phyloP scores from a whole-genome alignment of 148 eudicot genomes.

The Drosera capensis region DNA sequence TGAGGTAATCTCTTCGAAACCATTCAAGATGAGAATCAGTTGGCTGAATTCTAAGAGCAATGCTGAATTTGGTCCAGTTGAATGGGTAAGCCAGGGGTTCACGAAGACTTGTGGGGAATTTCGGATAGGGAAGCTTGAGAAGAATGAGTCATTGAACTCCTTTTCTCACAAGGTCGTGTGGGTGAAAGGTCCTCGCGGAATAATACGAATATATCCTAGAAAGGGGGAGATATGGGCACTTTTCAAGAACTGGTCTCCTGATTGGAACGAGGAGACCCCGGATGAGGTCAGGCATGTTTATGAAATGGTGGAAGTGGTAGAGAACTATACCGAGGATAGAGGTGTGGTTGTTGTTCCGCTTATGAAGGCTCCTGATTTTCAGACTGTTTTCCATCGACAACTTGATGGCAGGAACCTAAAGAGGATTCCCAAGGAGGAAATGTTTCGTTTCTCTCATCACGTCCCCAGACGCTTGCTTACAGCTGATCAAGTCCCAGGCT shows the following conservation, averaged over 20 bases:
- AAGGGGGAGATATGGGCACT: constrained; percentile 58
- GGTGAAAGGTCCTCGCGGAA: constrained; percentile 42
- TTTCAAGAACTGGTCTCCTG: constrained; percentile 48
- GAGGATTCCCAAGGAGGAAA: constrained; percentile 40
- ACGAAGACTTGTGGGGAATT: constrained; percentile 47
- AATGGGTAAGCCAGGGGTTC: constrained; percentile 44
- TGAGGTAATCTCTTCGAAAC: constrained; percentile 27
- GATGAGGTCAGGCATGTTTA: constrained; percentile 34
- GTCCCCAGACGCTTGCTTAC: constrained; percentile 38
- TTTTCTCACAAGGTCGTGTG: constrained; percentile 50
- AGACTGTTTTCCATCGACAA: constrained; percentile 29
- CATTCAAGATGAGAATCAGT: constrained; percentile 37
- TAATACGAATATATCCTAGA: constrained; percentile 29
- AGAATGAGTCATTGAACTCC: constrained; percentile 21
- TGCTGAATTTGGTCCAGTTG: constrained; percentile 26
- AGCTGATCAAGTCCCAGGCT: constrained; percentile 28
- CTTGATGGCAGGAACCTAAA: constrained; percentile 16
- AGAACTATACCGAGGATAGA: constrained; percentile 31
- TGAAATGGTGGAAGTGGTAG: constrained; percentile 51
- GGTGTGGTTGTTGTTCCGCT: constrained; percentile 41
- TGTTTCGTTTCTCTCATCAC: constrained; percentile 54
- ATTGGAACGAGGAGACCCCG: constrained; percentile 37
- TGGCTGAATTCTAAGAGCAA: constrained; percentile 48
- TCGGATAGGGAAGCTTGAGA: constrained; percentile 28
- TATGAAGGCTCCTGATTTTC: constrained; percentile 37